These are phyloP conservation scores for Paracoccidioides lutzii DNA, from an alignment of 2,329 filamentous ascomycete genomes.

Conservation along the genomic window DNA sequence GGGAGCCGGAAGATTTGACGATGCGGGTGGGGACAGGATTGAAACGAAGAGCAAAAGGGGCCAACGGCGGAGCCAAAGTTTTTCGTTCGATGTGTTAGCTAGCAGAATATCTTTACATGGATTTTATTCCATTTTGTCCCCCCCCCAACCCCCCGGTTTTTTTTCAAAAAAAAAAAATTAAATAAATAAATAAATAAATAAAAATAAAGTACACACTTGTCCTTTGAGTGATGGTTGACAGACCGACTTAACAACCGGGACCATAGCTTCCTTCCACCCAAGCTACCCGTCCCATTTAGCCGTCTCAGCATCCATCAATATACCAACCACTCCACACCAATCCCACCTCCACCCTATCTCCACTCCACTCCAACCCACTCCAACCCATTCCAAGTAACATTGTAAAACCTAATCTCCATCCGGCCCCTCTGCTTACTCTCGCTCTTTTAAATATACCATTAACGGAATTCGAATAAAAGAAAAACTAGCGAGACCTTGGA, in stretches of 20 bases:
- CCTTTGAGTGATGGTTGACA: no score
- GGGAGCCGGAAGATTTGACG: neutral
- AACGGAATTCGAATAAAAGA: neutral
- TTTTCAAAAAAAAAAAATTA: no score
- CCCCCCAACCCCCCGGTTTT: no score
- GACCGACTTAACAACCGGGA: no score
- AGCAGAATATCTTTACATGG: no score
- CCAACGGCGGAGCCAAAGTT: neutral
- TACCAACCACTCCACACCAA: neutral
- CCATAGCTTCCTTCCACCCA: no score
- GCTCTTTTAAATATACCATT: neutral
- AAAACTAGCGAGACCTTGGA: neutral
- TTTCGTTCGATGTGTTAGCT: no score
- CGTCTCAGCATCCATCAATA: no score
- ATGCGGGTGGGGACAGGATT: neutral
- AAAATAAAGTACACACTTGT: no score
- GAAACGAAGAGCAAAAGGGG: neutral
- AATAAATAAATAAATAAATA: no score
- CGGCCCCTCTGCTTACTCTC: neutral
- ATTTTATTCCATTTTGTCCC: no score
- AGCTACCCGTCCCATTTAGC: no score
- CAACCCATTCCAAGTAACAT: neutral
- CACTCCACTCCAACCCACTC: neutral
- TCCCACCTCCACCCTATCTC: neutral
- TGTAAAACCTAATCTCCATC: neutral